These are phyloP conservation scores for Cerrena zonata DNA, from an alignment of 1,284 basidiomycete genomes.

Conservation along the genomic window DNA sequence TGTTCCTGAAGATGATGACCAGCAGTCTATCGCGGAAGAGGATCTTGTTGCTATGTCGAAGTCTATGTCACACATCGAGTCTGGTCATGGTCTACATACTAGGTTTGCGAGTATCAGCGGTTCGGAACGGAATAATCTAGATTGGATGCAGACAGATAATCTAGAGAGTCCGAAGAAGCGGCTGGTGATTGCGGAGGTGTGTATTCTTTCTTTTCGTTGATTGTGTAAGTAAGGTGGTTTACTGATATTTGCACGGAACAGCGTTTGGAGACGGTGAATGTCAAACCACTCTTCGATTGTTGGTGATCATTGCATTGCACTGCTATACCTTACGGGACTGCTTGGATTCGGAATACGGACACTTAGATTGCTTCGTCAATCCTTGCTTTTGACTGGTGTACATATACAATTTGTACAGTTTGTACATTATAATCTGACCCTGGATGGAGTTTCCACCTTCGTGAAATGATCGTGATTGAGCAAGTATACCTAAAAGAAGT, in stretches of 20 bases:
- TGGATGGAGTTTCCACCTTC: not conserved
- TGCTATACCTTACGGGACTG: no score
- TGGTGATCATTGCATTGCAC: conserved; percentile 44
- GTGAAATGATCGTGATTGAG: not conserved
- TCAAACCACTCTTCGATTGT: conserved; percentile 62
- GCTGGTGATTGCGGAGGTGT: conserved; percentile 66
- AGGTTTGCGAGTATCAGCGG: conserved; percentile 41
- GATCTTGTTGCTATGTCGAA: conserved; percentile 69
- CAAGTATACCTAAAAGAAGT: not conserved
- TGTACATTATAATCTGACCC: conserved; percentile 2
- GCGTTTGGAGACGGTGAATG: conserved; percentile 68
- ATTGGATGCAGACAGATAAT: conserved; percentile 61
- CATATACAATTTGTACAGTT: not conserved
- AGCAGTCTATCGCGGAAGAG: conserved; percentile 55
- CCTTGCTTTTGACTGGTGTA: conserved; percentile 7
- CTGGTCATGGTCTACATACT: conserved; percentile 32
- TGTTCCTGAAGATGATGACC: conserved; percentile 44
- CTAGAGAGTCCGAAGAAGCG: conserved; percentile 43
- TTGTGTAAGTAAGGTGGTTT: not conserved
- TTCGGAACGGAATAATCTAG: conserved; percentile 41
- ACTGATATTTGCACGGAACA: conserved; percentile 22
- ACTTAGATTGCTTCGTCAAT: conserved; percentile 3
- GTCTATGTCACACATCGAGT: conserved; percentile 64
- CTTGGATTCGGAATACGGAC: conserved; percentile 13
- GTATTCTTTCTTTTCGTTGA: conserved; percentile 18